Base-by-base conservation (phyloP, 768 basidiomycete genomes). In the Tricholoma bakamatsutake region DNA sequence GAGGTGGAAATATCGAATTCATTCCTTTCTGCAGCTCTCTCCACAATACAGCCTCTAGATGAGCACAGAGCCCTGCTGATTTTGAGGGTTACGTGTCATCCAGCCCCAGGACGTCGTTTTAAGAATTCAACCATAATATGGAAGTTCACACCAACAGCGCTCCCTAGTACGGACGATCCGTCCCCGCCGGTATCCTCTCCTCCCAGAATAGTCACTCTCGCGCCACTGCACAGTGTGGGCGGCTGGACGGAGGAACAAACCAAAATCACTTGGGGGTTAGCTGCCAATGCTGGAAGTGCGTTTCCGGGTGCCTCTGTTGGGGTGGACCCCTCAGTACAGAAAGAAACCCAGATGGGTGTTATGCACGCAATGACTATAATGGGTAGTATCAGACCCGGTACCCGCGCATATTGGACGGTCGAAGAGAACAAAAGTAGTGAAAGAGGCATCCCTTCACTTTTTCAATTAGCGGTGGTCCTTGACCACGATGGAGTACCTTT, bases 181-280 rank as follows among this genome's bases (percentile, higher is more conserved):
- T 12, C 42, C 21, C 11, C 33, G 9, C 11, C 33, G 9, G 24
- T 46, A 10, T 40, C 57, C 10, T 43, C 40, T 13, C 54, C 54
- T 24, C 57, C 61, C 11, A 63, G 59, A 54, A 47, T 64, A 5
- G 15, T 61, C 28, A 34, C 55, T 0, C 54, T 64, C 17, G 62
- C 64, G 10, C 64, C 64, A 2, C 59, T 59, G 40, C 61, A 65
- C 42, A 62, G 60, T 37, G 57, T 61, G 35, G 64, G 64, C 15
- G 64, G 62, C 24, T 64, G 64, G 64, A 62, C 64, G 15, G 61
- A 63, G 51, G 64, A 65, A 48, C 62, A 63, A 54, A 58, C 64
- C 2, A 60, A 46, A 31, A 55, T 65, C 12, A 43, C 62, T 7
- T 65, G 64, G 64, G 53, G 59, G 5, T 34, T 63, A 24, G 52